Evolutionary conservation across 2,329 filamentous ascomycete genomes (phyloP), one percentile per base, ranked within the genome.

Genomic region (Bertia moriformis): DNA sequence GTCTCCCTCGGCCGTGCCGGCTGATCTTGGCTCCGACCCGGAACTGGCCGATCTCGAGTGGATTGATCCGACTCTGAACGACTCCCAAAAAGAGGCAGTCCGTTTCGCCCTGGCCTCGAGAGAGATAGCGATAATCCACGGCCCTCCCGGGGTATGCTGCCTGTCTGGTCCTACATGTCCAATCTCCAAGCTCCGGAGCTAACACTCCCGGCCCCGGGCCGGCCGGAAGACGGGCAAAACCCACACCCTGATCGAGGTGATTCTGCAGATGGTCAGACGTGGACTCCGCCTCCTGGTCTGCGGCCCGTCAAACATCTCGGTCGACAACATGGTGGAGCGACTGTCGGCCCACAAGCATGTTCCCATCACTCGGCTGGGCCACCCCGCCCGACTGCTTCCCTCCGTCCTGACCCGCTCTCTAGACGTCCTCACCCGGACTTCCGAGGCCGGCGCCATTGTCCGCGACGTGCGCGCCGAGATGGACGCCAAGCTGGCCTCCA

Each of bases 271-370:
- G 48, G 66, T 93, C 40, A 79, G 78, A 52, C 73, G 74, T 17
- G 71, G 76, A 22, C 69, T 79, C 40, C 75, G 87, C 1, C 67
- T 96, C 10, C 68, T 96, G 2, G 89, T 96, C n/a, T 96, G 91
- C 51, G 91, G 89, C 0, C 91, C 91, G 0, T 94, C 86, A 19
- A 98, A 98, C 55, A 88, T 98, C 48, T 91, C 86, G 1, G 91
- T 98, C 1, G 91, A 98, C 68, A 98, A 98, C 53, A 93, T 98
- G 42, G 88, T 95, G 5, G 91, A 98, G 60, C 78, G 91, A 4
- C 71, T 96, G 2, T 76, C 87, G 2, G 77, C 83, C 0, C 83
- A 89, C 56, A 87, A 86, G 51, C 22, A 27, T n/a, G 69, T 95
- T 1, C 81, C 86, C 0, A 86, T 96, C 50, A 72, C 96, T 24